Evolutionary conservation across 352 stramenopile species (phyloP).

Genomic region (Pythium aphanidermatum): DNA sequence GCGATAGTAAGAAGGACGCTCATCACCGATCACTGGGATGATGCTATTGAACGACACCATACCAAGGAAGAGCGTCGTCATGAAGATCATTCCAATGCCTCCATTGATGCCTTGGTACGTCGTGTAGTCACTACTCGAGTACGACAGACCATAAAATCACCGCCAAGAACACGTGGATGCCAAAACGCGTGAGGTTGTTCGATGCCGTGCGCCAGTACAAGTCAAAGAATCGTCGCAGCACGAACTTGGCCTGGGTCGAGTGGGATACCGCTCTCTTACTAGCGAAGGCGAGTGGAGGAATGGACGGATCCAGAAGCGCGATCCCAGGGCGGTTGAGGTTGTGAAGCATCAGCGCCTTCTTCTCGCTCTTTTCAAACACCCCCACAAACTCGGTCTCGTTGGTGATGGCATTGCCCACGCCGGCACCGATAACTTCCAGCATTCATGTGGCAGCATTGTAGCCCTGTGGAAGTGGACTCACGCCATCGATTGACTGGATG

Average conservation of each 20-base stretch:
- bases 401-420: conserved; percentile 5
- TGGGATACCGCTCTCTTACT: conserved; percentile 9
- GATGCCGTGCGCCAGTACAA: conserved; percentile 73
- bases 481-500: conserved; percentile 32
- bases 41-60: conserved; percentile 62
- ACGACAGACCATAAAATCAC: conserved; percentile 51
- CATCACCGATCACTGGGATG: conserved; percentile 50
- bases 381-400: conserved; percentile 20
- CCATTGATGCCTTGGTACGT: conserved; percentile 14
- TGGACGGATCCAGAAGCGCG: conserved; percentile 11
- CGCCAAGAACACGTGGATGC: conserved; percentile 18
- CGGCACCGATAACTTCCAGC: conserved; percentile 71
- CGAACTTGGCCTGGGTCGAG: neutral
- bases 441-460: conserved; percentile 36
- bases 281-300: conserved; percentile 4
- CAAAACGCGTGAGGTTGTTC: conserved; percentile 31
- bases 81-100: conserved; percentile 67
- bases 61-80: conserved; percentile 54
- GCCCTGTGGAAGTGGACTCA: conserved; percentile 25
- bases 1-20: conserved; percentile 83
- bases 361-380: conserved; percentile 12
- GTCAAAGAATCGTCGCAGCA: conserved; percentile 22
- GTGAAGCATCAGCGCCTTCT: conserved; percentile 1
- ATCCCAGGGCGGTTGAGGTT: conserved; percentile 14
- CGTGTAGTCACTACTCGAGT: conserved; percentile 16